Evolutionary conservation across 148 eudicot genomes (phyloP).

Genomic region (Chenopodium quinoa): DNA sequence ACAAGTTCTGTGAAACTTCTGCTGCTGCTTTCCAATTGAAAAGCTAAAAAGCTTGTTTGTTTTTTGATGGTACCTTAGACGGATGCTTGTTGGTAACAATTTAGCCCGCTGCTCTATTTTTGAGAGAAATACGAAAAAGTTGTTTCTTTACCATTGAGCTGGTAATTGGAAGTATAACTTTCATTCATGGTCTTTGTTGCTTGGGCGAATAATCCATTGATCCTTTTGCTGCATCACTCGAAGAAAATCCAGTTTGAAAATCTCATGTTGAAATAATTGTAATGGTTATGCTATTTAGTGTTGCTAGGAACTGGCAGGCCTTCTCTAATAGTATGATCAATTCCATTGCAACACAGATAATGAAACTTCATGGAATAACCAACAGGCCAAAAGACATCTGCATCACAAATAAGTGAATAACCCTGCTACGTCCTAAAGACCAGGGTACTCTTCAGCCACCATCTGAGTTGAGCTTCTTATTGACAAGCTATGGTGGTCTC

Average conservation of each 20-base stretch:
- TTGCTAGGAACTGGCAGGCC: too few species aligned
- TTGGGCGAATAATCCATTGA: conserved; percentile 14
- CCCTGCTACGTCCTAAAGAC: too few species aligned
- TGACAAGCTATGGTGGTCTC: too few species aligned
- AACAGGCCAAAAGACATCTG: too few species aligned
- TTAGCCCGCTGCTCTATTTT: conserved; percentile 16
- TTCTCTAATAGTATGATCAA: too few species aligned
- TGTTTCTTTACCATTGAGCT: conserved; percentile 20
- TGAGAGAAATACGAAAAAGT: conserved; percentile 16
- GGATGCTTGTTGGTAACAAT: conserved; percentile 26
- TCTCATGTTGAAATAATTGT: neutral
- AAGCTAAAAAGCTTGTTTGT: conserved; percentile 33
- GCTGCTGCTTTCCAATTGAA: conserved; percentile 40
- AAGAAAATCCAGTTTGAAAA: neutral
- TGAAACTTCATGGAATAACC: too few species aligned
- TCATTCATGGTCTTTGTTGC: conserved; percentile 10
- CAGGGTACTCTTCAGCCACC: too few species aligned
- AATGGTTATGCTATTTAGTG: neutral
- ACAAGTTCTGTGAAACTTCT: conserved; percentile 33
- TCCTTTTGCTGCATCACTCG: neutral
- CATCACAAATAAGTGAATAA: too few species aligned
- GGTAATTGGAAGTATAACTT: conserved; percentile 32
- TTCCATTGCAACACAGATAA: too few species aligned
- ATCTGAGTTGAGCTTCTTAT: too few species aligned
- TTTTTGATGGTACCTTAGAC: conserved; percentile 27